Conservation (phyloP, 768 basidiomycete genomes). For the Boletellus ananas region DNA sequence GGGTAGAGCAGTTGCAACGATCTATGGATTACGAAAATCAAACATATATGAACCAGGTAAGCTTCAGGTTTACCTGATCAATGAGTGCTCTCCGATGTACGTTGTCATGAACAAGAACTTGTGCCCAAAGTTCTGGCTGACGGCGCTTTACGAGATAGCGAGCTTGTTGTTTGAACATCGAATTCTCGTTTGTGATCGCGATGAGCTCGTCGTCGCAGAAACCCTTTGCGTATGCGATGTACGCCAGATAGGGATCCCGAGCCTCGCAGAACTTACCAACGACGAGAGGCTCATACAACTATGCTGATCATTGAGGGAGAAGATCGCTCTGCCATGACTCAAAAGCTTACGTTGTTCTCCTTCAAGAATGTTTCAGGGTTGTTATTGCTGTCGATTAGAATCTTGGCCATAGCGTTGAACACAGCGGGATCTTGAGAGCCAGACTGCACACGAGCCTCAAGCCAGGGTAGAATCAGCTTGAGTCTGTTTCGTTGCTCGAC, state of each 20-base stretch:
- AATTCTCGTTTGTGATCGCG: constrained; percentile 95
- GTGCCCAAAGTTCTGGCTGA: constrained; percentile 92
- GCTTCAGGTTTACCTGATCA: constrained; percentile 66
- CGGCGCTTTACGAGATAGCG: constrained; percentile 97
- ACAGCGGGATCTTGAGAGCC: constrained; percentile 92
- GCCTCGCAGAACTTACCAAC: constrained; percentile 99
- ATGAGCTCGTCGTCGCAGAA: constrained; percentile 99
- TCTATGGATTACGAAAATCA: constrained; percentile 38
- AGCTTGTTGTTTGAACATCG: constrained; percentile 99
- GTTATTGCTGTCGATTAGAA: constrained; percentile 97
- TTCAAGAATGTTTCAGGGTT: constrained; percentile 98
- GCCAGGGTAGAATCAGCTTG: constrained; percentile 96
- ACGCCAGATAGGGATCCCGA: constrained; percentile 96
- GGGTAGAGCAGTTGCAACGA: constrained; percentile 91
- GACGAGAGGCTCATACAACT: constrained; percentile 95
- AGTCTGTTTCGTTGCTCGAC: constrained; percentile 95
- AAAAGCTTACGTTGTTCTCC: constrained; percentile 84
- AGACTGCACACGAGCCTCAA: constrained; percentile 89
- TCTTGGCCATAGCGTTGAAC: constrained; percentile 98
- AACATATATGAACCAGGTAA: not conserved
- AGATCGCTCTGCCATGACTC: not conserved
- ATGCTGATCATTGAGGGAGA: constrained; percentile 10
- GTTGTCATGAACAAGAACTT: constrained; percentile 87
- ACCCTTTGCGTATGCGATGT: constrained; percentile 98
- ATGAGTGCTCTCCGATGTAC: constrained; percentile 90